A percentile compares a stretch with the other conserved stretches of the same genome.
These are phyloP conservation scores for Trichoderma koningiopsis DNA, from an alignment of 2,329 filamentous ascomycete genomes.

Conservation along the genomic window DNA sequence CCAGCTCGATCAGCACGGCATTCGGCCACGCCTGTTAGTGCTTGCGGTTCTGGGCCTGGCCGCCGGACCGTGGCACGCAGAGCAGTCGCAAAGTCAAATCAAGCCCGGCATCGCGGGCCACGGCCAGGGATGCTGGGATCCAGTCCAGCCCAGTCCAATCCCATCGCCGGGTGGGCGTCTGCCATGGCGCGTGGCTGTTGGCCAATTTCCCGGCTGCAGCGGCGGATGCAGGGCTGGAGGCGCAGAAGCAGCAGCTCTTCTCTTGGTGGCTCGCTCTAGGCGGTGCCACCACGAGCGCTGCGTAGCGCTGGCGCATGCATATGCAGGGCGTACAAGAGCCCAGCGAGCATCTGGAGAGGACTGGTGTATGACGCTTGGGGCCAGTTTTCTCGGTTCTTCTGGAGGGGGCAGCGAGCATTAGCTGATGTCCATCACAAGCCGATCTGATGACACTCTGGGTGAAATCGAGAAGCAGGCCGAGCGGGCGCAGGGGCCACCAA, in stretches of 20 bases:
- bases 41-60: conserved; percentile 11
- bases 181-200: conserved; percentile 24
- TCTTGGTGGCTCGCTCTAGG: neutral
- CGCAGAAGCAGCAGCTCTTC: conserved; percentile 1
- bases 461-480: conserved; percentile 3
- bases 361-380: neutral
- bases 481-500: conserved; percentile 13
- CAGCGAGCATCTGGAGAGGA: neutral
- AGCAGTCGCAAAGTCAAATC: conserved; percentile 23
- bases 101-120: conserved; percentile 24
- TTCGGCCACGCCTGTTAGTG: conserved; percentile 16
- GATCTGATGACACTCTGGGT: neutral
- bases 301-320: neutral
- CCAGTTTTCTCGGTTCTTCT: neutral
- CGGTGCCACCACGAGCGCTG: neutral
- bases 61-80: neutral
- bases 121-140: conserved; percentile 19
- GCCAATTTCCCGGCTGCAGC: conserved; percentile 32
- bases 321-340: neutral
- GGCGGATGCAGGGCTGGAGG: conserved; percentile 26
- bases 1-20: conserved; percentile 15
- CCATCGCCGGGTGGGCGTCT: conserved; percentile 21
- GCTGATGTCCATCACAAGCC: neutral
- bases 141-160: neutral
- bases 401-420: neutral